Percentiles rank a stretch among this genome's conserved stretches.
Evolutionary conservation across 768 basidiomycete genomes (phyloP).

Genomic region (Amanita rubescens): DNA sequence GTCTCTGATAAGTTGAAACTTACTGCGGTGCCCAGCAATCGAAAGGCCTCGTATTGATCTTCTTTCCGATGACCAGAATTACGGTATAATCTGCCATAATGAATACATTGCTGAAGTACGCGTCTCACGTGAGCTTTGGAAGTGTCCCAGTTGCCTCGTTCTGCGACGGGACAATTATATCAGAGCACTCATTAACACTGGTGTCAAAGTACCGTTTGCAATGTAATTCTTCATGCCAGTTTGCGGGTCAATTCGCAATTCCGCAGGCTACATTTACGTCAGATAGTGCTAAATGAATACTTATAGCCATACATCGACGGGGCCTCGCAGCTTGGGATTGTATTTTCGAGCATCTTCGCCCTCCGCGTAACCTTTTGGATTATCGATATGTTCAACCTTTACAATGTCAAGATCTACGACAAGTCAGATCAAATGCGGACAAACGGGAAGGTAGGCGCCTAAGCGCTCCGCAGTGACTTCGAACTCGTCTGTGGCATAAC

Average conservation of each 20-base stretch:
- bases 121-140: constrained; percentile 73
- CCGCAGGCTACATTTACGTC: constrained; percentile 45
- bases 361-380: constrained; percentile 84
- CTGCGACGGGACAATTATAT: constrained; percentile 22
- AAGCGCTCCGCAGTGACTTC: constrained; percentile 81
- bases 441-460: constrained; percentile 76
- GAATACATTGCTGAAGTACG: constrained; percentile 71
- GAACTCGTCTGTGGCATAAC: constrained; percentile 78
- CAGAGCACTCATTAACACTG: neutral
- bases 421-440: constrained; percentile 14
- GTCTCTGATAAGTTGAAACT: constrained; percentile 14
- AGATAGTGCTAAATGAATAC: neutral
- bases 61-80: constrained; percentile 46
- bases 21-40: constrained; percentile 69
- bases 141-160: constrained; percentile 80
- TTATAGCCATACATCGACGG: constrained; percentile 54
- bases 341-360: constrained; percentile 78
- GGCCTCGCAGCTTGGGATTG: constrained; percentile 69
- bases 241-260: constrained; percentile 76
- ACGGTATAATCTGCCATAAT: constrained; percentile 63
- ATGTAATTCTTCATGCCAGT: constrained; percentile 98
- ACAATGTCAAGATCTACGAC: neutral
- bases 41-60: constrained; percentile 73
- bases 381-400: constrained; percentile 87
- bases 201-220: constrained; percentile 50